phyloP scores from a whole-genome alignment of 306 rosid species.

The Vigna hirtella region DNA sequence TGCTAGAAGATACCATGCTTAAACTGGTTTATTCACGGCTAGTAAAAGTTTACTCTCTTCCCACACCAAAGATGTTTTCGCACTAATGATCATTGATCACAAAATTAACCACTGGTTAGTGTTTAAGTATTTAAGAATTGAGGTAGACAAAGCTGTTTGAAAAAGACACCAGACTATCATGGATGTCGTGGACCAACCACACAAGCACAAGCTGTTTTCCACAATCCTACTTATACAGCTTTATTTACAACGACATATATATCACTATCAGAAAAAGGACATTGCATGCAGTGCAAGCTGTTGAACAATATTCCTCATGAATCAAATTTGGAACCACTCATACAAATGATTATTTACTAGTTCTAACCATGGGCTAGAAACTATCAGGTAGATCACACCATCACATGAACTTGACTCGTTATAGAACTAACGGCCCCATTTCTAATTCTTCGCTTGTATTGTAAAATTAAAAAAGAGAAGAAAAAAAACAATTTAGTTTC shows the following conservation, averaged over 20 bases:
- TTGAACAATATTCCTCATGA: slow-evolving; percentile 8
- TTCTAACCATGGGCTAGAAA: background rate
- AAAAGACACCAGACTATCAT: slow-evolving; percentile 35
- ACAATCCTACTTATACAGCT: slow-evolving; percentile 2
- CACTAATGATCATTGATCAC: background rate
- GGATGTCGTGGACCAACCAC: slow-evolving; percentile 29
- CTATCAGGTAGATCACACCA: background rate
- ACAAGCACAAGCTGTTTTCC: slow-evolving; percentile 32
- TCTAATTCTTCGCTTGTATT: background rate
- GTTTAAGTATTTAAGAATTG: slow-evolving; percentile 9
- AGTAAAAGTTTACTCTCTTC: background rate
- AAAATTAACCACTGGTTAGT: slow-evolving; percentile 17
- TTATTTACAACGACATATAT: slow-evolving; percentile 18
- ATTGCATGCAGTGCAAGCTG: slow-evolving; percentile 10
- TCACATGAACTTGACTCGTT: background rate
- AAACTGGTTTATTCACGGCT: background rate
- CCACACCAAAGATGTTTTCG: background rate
- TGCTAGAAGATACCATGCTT: background rate
- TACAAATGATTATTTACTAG: slow-evolving; percentile 15
- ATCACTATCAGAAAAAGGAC: background rate
- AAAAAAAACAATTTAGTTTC: background rate
- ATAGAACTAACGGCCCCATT: background rate
- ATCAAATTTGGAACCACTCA: slow-evolving; percentile 1
- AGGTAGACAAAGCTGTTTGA: slow-evolving; percentile 24
- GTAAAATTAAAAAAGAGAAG: background rate